phyloP scores from a whole-genome alignment of 495 filamentous ascomycete species.

The Stereocaulon alpinum region DNA sequence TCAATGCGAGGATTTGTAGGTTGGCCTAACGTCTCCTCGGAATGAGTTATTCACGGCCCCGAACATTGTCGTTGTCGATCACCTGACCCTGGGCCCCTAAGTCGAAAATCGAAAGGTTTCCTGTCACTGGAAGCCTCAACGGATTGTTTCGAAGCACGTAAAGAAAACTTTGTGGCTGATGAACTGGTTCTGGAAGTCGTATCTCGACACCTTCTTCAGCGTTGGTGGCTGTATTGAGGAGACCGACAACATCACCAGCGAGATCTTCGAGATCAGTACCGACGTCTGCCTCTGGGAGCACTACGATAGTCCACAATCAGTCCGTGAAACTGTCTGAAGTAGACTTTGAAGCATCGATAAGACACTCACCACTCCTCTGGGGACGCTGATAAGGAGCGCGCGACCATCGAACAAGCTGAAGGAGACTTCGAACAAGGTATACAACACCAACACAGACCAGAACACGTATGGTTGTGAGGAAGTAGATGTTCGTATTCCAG shows the following conservation, averaged over 20 bases:
- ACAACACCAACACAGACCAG: background rate
- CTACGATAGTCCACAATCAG: background rate
- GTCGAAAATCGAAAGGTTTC: background rate
- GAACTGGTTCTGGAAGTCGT: background rate
- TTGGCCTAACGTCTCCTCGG: no score
- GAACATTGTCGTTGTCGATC: no score
- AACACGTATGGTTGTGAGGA: background rate
- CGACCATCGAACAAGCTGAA: background rate
- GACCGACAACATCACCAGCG: background rate
- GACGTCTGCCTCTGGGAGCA: background rate
- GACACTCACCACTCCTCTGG: background rate
- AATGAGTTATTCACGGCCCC: no score
- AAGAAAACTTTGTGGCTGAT: background rate
- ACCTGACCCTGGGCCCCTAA: no score
- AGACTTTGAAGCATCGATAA: background rate
- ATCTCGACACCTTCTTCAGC: background rate
- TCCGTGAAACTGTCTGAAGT: background rate
- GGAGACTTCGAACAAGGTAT: background rate
- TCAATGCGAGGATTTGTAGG: no score
- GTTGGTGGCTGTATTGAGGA: background rate
- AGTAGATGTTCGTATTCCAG: background rate
- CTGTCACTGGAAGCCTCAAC: background rate
- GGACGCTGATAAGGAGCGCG: background rate
- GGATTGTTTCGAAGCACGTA: background rate
- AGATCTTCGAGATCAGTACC: background rate